A percentile compares a stretch with the other conserved stretches of the same genome.
Conservation (phyloP, 2,329 filamentous ascomycete genomes). For the Magnaporthiopsis poae region DNA sequence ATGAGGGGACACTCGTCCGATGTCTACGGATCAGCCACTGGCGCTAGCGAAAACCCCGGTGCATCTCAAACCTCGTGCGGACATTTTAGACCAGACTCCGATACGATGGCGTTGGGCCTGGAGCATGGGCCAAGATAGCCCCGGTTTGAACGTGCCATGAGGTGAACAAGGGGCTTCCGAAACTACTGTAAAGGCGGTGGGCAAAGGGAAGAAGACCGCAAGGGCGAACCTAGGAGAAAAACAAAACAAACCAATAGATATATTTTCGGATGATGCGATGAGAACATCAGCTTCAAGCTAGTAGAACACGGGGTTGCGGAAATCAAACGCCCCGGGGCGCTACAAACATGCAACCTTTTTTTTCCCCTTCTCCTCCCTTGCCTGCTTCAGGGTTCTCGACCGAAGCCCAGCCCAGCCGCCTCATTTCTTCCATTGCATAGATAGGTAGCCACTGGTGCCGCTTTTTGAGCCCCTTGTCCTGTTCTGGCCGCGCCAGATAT, state of each 20-base stretch:
- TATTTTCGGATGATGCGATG: neutral
- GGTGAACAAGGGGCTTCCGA: too few species aligned
- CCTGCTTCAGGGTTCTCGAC: neutral
- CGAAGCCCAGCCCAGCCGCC: neutral
- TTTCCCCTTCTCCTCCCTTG: too few species aligned
- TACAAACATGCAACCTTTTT: neutral
- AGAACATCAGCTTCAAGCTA: neutral
- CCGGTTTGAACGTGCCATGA: neutral
- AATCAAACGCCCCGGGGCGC: neutral
- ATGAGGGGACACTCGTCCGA: neutral
- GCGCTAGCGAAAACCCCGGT: neutral
- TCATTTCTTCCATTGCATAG: neutral
- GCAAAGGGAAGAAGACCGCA: too few species aligned
- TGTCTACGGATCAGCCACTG: neutral
- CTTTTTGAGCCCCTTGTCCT: neutral
- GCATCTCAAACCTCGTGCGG: neutral
- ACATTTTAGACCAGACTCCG: neutral
- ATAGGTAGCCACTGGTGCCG: neutral
- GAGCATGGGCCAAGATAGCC: neutral
- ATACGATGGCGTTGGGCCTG: neutral
- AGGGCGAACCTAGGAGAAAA: neutral
- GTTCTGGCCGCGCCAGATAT: neutral
- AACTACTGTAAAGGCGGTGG: neutral
- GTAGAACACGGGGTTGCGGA: neutral
- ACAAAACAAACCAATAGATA: neutral